Conservation (phyloP, 139 green algal genomes). For the Asterochloris sp. region DNA sequence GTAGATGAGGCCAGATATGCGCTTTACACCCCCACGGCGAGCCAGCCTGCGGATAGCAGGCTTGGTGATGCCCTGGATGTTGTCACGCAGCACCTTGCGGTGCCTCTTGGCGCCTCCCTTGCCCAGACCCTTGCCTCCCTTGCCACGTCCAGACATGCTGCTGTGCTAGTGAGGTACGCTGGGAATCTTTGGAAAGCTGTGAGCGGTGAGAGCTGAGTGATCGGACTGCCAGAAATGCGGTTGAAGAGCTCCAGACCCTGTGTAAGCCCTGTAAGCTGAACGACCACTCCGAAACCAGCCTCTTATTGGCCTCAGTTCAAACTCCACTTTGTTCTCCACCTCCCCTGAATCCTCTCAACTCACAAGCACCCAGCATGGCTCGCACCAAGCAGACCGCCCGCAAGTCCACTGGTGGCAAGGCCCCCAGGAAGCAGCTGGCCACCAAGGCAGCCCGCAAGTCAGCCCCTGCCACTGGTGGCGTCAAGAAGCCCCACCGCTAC, state of each 20-base stretch:
- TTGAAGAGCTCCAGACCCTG: no score
- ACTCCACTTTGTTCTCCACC: no score
- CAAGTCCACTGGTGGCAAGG: slow-evolving; percentile 86
- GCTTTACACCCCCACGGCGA: slow-evolving; percentile 75
- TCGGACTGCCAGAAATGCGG: no score
- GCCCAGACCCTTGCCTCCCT: slow-evolving; percentile 92
- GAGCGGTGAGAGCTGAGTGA: no score
- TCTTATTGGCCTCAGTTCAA: no score
- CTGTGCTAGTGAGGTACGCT: no score
- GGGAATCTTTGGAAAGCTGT: no score
- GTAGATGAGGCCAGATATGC: slow-evolving; percentile 89
- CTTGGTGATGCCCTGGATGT: slow-evolving; percentile 83
- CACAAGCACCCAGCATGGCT: slow-evolving; percentile 54
- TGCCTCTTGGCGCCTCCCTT: slow-evolving; percentile 90
- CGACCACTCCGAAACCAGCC: no score
- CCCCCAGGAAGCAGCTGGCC: slow-evolving; percentile 92
- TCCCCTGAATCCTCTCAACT: no score
- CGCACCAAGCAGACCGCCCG: slow-evolving; percentile 96
- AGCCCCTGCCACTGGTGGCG: slow-evolving; percentile 58
- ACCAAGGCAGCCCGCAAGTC: slow-evolving; percentile 84
- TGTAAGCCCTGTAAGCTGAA: no score
- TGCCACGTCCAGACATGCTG: slow-evolving; percentile 88
- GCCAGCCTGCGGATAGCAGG: slow-evolving; percentile 79
- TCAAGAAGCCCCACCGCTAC: slow-evolving; percentile 85
- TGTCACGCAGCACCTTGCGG: slow-evolving; percentile 76